Conservation (phyloP, 805 yeast genomes). For the Hanseniaspora hatyaiensis region DNA sequence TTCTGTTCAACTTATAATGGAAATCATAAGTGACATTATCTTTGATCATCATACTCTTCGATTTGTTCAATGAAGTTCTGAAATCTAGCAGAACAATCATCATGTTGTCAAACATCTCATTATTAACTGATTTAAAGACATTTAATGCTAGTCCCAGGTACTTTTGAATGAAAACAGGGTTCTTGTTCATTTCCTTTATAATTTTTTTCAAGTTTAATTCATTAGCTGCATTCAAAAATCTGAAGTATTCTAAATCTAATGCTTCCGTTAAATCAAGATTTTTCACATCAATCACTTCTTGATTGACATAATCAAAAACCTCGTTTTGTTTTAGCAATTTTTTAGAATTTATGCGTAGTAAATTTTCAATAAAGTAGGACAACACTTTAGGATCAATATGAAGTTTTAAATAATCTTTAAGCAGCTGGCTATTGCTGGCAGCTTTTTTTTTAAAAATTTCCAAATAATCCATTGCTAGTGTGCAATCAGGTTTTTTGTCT, state of each 20-base stretch:
- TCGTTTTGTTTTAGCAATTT: not conserved
- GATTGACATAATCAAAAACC: too few species aligned
- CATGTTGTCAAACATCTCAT: too few species aligned
- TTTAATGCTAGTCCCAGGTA: too few species aligned
- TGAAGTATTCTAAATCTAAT: not conserved
- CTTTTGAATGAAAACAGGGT: not conserved
- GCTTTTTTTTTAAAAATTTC: not conserved
- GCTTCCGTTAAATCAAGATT: not conserved
- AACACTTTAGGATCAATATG: not conserved
- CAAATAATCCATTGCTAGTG: not conserved
- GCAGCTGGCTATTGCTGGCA: not conserved
- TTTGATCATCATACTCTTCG: too few species aligned
- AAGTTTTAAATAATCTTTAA: too few species aligned
- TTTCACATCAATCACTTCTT: not conserved
- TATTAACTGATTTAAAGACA: too few species aligned
- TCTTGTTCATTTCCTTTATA: too few species aligned
- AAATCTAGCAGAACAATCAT: too few species aligned
- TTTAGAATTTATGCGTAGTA: not conserved
- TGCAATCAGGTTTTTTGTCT: not conserved
- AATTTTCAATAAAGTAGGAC: not conserved
- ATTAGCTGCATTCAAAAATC: not conserved
- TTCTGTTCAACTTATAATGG: not conserved
- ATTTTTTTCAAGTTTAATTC: not conserved
- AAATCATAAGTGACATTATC: not conserved
- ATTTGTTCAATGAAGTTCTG: too few species aligned